Evolutionary conservation across 176 grass and related monocot species (phyloP), one percentile per base, ranked within the genome.

Genomic region (Musa acuminata): DNA sequence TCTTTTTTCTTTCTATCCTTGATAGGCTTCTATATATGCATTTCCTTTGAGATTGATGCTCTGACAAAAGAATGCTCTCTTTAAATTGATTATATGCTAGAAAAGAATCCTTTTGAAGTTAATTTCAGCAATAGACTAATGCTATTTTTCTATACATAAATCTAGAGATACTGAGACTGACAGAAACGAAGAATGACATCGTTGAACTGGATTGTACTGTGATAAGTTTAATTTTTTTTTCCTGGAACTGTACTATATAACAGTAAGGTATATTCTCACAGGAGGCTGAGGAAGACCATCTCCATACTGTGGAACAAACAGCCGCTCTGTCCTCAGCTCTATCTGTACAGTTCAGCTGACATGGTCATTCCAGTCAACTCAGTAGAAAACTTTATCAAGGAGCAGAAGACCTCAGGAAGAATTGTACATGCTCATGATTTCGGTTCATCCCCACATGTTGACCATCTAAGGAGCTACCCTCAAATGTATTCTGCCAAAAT

Each of bases 381-480:
- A 4, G 84, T 93, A 12, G 90, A 91, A 78, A 81, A 86, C 76
- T 99, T 94, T 79, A 87, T 99, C 19, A 51, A 81, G 10, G 63
- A 71, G 68, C 95, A 99, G 83, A 94, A 83, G 80, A 66, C 77
- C 13, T 22, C 83, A 12, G 95, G 88, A 11, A 75, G 81, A 82
- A 89, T 52, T 1, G 84, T 99, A 25, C 80, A 83, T 62, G 55
- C 84, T 49, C 83, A 94, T 71, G 73, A 99, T 85, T 99, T 99
- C 84, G 86, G 79, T 75, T 89, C 74, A 9, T 99, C 95, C 1
- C 88, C 88, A 11, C 95, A 99, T 52, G 95, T 99, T 52, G 90
- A 99, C 84, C 95, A 99, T 74, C 87, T 89, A 84, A 87, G 95
- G 69, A 99, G 84, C 57, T 99, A 87, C 67, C 95, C 95, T 71